Conservation (phyloP, 495 filamentous ascomycete species). For the Xylaria castorea region DNA sequence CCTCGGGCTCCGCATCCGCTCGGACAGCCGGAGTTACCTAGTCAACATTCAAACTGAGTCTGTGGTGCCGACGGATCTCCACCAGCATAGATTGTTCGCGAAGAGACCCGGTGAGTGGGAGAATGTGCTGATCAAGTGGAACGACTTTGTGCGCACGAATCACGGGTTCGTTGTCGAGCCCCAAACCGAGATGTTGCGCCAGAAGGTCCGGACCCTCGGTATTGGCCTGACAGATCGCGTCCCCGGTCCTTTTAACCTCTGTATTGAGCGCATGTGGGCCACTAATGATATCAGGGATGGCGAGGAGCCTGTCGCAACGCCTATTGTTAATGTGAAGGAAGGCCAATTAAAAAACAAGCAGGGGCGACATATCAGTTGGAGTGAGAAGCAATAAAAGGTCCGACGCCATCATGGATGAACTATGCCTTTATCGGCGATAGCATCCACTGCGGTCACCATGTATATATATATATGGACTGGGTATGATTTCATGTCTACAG, state of each 20-base stretch:
- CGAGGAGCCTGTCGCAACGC: constrained; percentile 38
- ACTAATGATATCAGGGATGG: constrained; percentile 62
- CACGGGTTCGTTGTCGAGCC: constrained; percentile 89
- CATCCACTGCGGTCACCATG: background rate
- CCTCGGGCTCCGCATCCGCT: constrained; percentile 87
- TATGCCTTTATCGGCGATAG: constrained; percentile 9
- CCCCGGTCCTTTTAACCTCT: constrained; percentile 83
- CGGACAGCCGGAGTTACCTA: constrained; percentile 89
- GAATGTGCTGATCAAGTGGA: constrained; percentile 85
- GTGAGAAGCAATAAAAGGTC: constrained; percentile 34
- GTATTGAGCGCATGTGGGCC: constrained; percentile 85
- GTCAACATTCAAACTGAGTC: constrained; percentile 96
- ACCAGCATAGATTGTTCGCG: constrained; percentile 90
- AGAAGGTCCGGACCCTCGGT: constrained; percentile 84
- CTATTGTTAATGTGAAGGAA: constrained; percentile 26
- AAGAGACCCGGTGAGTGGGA: constrained; percentile 88
- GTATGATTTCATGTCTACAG: constrained; percentile 23
- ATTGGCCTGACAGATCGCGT: constrained; percentile 89
- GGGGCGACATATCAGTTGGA: constrained; percentile 54
- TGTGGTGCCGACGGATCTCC: constrained; percentile 88
- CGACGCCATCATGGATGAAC: background rate
- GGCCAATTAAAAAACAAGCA: constrained; percentile 56
- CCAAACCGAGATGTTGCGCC: constrained; percentile 82
- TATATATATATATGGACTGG: constrained; percentile 28
- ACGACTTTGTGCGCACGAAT: constrained; percentile 94